These are phyloP conservation scores for Candida succiphila DNA, from an alignment of 805 yeast species.

Conservation along the genomic window DNA sequence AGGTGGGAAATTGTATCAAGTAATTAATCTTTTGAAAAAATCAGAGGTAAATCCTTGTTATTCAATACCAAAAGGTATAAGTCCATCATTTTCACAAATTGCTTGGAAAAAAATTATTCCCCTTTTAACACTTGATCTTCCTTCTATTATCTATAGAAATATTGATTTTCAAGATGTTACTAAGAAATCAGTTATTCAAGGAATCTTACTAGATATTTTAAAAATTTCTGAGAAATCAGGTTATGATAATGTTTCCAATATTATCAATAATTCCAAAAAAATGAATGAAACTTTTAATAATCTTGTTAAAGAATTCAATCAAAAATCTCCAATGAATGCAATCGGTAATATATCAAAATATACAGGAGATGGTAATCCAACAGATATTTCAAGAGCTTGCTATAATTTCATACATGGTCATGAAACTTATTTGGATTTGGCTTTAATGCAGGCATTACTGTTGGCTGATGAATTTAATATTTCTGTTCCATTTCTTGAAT, in stretches of 20 bases:
- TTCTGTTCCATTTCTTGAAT: slow-evolving; percentile 13
- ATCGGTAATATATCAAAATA: neutral
- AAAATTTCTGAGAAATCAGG: slow-evolving; percentile 13
- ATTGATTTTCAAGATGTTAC: slow-evolving; percentile 5
- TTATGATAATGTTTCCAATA: slow-evolving; percentile 16
- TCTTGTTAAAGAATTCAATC: slow-evolving; percentile 14
- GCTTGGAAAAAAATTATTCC: slow-evolving; percentile 21
- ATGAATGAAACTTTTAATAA: slow-evolving; percentile 8
- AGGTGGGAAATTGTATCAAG: slow-evolving; percentile 10
- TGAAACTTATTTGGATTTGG: slow-evolving; percentile 8
- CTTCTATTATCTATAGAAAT: slow-evolving; percentile 13
- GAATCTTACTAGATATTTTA: slow-evolving; percentile 14
- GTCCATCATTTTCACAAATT: slow-evolving; percentile 16
- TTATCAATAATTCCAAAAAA: slow-evolving; percentile 6
- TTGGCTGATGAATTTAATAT: slow-evolving; percentile 7
- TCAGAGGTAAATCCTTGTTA: slow-evolving; percentile 17
- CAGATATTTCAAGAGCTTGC: slow-evolving; percentile 9
- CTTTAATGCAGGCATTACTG: slow-evolving; percentile 11
- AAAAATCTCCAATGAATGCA: slow-evolving; percentile 6
- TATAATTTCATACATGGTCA: slow-evolving; percentile 12
- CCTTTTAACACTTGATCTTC: slow-evolving; percentile 12
- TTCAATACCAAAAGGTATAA: slow-evolving; percentile 14
- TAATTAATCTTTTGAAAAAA: slow-evolving; percentile 12
- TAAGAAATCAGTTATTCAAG: slow-evolving; percentile 7
- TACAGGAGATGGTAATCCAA: slow-evolving; percentile 1